These are phyloP conservation scores for Trametes versicolor DNA, from an alignment of 1,284 basidiomycete species.

Conservation along the genomic window DNA sequence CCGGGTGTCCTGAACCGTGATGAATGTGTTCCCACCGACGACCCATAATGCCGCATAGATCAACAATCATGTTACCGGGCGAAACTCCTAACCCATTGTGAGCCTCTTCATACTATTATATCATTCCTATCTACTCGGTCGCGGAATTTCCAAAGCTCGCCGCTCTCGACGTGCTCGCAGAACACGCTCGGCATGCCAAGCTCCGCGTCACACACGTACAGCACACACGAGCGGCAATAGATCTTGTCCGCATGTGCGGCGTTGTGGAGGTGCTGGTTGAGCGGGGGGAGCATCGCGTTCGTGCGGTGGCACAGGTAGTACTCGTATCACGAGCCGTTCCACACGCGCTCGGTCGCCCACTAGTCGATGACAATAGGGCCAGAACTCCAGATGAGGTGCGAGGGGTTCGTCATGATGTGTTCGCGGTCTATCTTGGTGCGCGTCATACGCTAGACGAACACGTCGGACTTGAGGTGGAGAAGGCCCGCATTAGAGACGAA, in stretches of 20 bases:
- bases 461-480: slow-evolving; percentile 46
- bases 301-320: no score
- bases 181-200: slow-evolving; percentile 43
- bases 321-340: slow-evolving; percentile 42
- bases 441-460: slow-evolving; percentile 44
- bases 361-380: not conserved
- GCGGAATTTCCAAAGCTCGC: slow-evolving; percentile 40
- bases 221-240: slow-evolving; percentile 34
- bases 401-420: slow-evolving; percentile 45
- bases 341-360: slow-evolving; percentile 47
- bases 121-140: slow-evolving; percentile 35
- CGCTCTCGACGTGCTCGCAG: slow-evolving; percentile 46
- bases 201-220: slow-evolving; percentile 38
- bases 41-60: no score
- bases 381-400: slow-evolving; percentile 37
- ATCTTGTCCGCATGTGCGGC: slow-evolving; percentile 40
- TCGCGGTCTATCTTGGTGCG: slow-evolving; percentile 42
- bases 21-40: no score
- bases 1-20: no score
- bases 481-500: slow-evolving; percentile 47
- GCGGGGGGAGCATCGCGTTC: not conserved
- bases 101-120: slow-evolving; percentile 16
- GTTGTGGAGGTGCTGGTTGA: slow-evolving; percentile 38
- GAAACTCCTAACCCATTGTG: slow-evolving; percentile 1
- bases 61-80: not conserved